A percentile compares a stretch with the other conserved stretches of the same genome.
phyloP scores from a whole-genome alignment of 2,329 filamentous ascomycete genomes.

The Myriangium duriaei region DNA sequence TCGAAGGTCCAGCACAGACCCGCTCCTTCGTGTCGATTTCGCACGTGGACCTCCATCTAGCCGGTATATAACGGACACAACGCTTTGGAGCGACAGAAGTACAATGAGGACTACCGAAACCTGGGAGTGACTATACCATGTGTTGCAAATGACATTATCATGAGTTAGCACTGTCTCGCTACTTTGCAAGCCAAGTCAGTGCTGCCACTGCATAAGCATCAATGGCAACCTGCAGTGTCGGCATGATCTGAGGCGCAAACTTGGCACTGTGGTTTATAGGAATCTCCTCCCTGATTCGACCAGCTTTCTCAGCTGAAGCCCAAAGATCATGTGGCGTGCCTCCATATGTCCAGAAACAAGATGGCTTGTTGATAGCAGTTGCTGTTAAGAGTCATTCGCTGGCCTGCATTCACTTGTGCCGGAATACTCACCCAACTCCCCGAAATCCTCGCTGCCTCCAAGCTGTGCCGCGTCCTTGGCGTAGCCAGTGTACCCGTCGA shows the following conservation, averaged over 20 bases:
- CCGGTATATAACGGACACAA: no score
- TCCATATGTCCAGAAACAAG: constrained; percentile 44
- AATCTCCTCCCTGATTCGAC: constrained; percentile 34
- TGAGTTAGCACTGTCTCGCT: no score
- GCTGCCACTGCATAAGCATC: constrained; percentile 26
- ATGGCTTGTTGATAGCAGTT: constrained; percentile 34
- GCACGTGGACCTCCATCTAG: no score
- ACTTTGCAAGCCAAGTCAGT: constrained; percentile 22
- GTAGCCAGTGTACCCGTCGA: no score
- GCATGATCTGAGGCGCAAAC: constrained; percentile 47
- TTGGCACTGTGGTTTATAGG: constrained; percentile 48
- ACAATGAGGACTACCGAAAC: no score
- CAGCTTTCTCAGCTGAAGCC: constrained; percentile 37
- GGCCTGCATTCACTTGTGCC: no score
- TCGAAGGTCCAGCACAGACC: no score
- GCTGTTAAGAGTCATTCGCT: no score
- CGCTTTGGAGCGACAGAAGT: no score
- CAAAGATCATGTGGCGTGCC: constrained; percentile 38
- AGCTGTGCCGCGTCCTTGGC: constrained; percentile 28
- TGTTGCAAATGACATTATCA: no score
- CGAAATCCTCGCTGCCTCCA: constrained; percentile 46
- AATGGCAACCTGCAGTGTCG: constrained; percentile 42
- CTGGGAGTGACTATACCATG: no score
- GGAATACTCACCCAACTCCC: constrained; percentile 35
- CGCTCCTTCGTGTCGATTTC: no score